A percentile compares a stretch with the other conserved stretches of the same genome.
These are phyloP conservation scores for Gynandropsis gynandra DNA, from an alignment of 345 rosid species.

Conservation along the genomic window DNA sequence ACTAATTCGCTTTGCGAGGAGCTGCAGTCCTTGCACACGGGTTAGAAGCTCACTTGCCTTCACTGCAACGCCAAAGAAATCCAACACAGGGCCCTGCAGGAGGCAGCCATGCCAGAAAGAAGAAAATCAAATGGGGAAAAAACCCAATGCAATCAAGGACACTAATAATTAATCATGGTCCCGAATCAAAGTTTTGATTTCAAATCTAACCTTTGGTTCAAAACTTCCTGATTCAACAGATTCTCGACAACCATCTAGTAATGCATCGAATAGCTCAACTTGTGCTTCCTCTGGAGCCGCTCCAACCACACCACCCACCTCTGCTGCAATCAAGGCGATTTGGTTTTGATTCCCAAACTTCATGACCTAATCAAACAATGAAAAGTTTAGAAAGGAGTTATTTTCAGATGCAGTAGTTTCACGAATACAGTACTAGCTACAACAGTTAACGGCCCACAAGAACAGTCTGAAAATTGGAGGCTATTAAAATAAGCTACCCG, in stretches of 20 bases:
- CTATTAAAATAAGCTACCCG: not conserved
- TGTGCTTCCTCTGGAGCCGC: conserved; percentile 76
- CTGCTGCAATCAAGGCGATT: conserved; percentile 55
- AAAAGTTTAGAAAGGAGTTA: conserved; percentile 6
- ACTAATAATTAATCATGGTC: conserved; percentile 1
- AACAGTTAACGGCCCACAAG: not conserved
- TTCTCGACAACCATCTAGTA: conserved; percentile 81
- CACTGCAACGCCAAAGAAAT: conserved; percentile 94
- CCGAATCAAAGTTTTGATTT: conserved; percentile 11
- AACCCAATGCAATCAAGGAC: not conserved
- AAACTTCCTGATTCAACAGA: conserved; percentile 59
- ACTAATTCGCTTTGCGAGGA: conserved; percentile 68
- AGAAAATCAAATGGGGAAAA: not conserved
- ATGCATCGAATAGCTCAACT: conserved; percentile 78
- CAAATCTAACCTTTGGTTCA: conserved; percentile 65
- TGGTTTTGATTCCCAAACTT: conserved; percentile 86
- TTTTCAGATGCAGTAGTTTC: not conserved
- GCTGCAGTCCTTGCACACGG: conserved; percentile 89
- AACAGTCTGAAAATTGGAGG: too few relatives aligned
- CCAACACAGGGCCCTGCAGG: conserved; percentile 81
- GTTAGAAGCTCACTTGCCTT: conserved; percentile 75
- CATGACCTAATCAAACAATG: conserved; percentile 53
- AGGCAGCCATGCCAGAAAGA: conserved; percentile 11
- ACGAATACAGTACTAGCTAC: not conserved
- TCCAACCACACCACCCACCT: conserved; percentile 80